These are phyloP conservation scores for Morella rubra DNA, from an alignment of 306 rosid genomes.

Conservation along the genomic window DNA sequence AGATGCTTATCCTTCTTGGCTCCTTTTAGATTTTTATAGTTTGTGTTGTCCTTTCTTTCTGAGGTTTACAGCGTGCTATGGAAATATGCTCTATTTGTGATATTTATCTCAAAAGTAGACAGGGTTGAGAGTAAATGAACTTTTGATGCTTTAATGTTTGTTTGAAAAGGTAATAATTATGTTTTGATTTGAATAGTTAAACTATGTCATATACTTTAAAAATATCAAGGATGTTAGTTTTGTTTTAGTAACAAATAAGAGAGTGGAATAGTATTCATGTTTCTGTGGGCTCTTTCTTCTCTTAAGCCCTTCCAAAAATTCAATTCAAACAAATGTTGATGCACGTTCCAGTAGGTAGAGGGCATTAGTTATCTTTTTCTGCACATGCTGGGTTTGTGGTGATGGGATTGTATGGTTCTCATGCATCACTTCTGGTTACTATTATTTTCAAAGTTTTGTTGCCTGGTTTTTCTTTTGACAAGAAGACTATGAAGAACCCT, in stretches of 20 bases:
- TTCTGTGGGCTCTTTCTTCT: not conserved
- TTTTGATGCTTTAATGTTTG: too few species aligned
- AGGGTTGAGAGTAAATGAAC: not conserved
- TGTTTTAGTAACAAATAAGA: not conserved
- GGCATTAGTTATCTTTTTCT: not conserved
- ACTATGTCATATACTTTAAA: too few species aligned
- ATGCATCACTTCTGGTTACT: not conserved
- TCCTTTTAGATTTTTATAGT: not conserved
- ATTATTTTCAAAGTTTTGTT: not conserved
- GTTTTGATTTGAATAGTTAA: too few species aligned
- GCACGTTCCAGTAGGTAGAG: not conserved
- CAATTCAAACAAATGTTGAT: not conserved
- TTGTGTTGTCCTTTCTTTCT: not conserved
- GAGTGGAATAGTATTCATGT: not conserved
- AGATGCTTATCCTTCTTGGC: not conserved
- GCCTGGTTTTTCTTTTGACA: not conserved
- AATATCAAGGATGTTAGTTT: not conserved
- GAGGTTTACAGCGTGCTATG: not conserved
- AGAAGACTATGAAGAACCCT: not conserved
- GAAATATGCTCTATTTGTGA: too few species aligned
- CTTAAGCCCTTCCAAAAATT: not conserved
- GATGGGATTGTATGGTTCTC: not conserved
- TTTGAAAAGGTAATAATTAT: too few species aligned
- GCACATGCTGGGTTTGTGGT: not conserved
- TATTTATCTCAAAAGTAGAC: not conserved